Percentiles rank a stretch among this genome's conserved stretches.
Conservation (phyloP, 768 basidiomycete genomes). For the Leccinum imitatum region DNA sequence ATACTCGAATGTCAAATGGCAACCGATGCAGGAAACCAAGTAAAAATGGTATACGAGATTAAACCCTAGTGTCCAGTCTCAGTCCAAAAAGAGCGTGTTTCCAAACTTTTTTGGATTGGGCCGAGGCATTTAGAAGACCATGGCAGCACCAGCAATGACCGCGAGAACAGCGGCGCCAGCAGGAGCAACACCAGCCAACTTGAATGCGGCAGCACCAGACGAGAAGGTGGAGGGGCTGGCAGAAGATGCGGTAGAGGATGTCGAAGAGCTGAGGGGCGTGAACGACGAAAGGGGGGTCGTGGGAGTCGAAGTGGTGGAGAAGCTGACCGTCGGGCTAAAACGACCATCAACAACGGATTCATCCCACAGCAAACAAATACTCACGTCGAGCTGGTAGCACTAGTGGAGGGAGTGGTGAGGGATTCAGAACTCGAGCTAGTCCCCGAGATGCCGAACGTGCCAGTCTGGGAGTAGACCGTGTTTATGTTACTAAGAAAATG, state of each 20-base stretch:
- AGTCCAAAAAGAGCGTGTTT: neutral
- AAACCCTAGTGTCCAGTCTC: neutral
- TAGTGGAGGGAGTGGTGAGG: neutral
- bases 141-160: conserved; percentile 47
- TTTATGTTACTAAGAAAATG: conserved; percentile 39
- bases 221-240: conserved; percentile 23
- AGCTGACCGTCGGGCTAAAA: conserved; percentile 1
- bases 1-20: neutral
- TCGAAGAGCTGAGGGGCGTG: neutral
- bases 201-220: conserved; percentile 33
- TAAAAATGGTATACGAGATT: neutral
- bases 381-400: conserved; percentile 12
- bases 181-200: conserved; percentile 33
- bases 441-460: conserved; percentile 40
- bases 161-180: conserved; percentile 41
- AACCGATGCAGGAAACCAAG: neutral
- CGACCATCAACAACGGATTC: neutral
- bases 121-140: conserved; percentile 41
- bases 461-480: conserved; percentile 40
- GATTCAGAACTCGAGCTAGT: neutral
- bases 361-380: neutral
- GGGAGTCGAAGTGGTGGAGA: conserved; percentile 5
- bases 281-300: conserved; percentile 10
- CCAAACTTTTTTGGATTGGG: neutral
- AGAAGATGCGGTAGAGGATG: conserved; percentile 15